Evolutionary conservation across 2,329 filamentous ascomycete species (phyloP), one percentile per base, ranked within the genome.

Genomic region (Xenoacremonium recifei): DNA sequence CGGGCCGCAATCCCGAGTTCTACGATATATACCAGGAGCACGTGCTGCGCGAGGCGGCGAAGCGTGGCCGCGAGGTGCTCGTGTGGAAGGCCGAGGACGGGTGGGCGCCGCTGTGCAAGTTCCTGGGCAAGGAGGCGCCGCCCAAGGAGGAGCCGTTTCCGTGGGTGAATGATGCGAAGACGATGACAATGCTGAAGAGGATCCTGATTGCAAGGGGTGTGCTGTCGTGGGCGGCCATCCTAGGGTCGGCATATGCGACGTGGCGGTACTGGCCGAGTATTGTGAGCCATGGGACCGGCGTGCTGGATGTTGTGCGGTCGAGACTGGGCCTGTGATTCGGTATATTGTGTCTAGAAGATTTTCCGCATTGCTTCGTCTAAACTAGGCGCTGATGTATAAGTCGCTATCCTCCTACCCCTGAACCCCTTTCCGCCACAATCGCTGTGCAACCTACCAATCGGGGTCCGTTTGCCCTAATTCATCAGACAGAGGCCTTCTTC

Each of bases 41-140:
- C 43, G 60, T 62, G 10, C 49, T 49, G n/a, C 41, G 47, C 3
- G 56, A 63, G 33, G 61, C 61, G 18, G 45, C 40, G 44, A 57
- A 54, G 50, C 47, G 58, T 15, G 57, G 54, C 5, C 53, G 59
- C 6, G 29, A 32, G 25, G 47, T 57, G 3, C 34, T 58, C 6
- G 38, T 52, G 9, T 58, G 54, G 54, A 40, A 54, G 35, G 48
- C 43, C 4, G 33, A 59, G 39, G 62, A 70, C 18, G 69, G 66
- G 3, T 73, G 70, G 65, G 63, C 51, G 15, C 63, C 64, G 5
- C 51, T 68, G 16, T 68, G 65, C 47, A 36, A 55, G 29, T 68
- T 68, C 40, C 50, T 68, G 0, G 62, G 60, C 29, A 62, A 64
- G 31, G 44, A 57, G 0, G 51, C 67, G 0, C 66, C 65, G 3